Evolutionary conservation across 2,329 filamentous ascomycete genomes (phyloP).

Genomic region (Fusarium avenaceum): DNA sequence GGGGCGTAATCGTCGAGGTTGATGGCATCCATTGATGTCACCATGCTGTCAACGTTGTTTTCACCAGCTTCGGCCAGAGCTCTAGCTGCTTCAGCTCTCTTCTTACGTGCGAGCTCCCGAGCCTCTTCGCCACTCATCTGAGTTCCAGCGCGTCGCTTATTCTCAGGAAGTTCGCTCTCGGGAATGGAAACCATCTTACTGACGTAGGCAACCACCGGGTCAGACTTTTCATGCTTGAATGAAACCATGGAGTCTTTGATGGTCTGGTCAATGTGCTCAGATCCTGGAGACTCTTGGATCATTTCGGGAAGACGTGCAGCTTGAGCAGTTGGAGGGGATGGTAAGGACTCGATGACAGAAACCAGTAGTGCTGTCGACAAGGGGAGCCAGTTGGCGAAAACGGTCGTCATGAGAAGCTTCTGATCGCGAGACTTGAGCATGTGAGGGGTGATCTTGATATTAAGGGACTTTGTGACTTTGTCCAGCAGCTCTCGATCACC

Average conservation of each 20-base stretch:
- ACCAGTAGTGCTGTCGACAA: conserved; percentile 93
- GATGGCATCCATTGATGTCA: conserved; percentile 71
- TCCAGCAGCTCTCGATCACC: conserved; percentile 86
- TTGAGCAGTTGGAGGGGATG: conserved; percentile 85
- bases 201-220: conserved; percentile 92
- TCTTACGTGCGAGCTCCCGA: conserved; percentile 85
- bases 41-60: conserved; percentile 67
- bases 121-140: conserved; percentile 91
- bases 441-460: conserved; percentile 86
- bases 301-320: conserved; percentile 83
- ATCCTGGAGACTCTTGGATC: conserved; percentile 83
- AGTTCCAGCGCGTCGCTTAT: conserved; percentile 75
- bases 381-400: conserved; percentile 92
- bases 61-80: conserved; percentile 73
- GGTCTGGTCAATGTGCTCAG: conserved; percentile 74
- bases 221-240: conserved; percentile 77
- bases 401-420: conserved; percentile 82
- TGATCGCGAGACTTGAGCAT: conserved; percentile 87
- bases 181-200: conserved; percentile 98
- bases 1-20: conserved; percentile 67
- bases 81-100: conserved; percentile 87
- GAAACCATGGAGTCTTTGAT: conserved; percentile 85
- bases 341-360: conserved; percentile 92
- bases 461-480: conserved; percentile 94
- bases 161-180: conserved; percentile 90